These are phyloP conservation scores for Penicillium sp. DNA, from an alignment of 2,329 filamentous ascomycete species.

Conservation along the genomic window DNA sequence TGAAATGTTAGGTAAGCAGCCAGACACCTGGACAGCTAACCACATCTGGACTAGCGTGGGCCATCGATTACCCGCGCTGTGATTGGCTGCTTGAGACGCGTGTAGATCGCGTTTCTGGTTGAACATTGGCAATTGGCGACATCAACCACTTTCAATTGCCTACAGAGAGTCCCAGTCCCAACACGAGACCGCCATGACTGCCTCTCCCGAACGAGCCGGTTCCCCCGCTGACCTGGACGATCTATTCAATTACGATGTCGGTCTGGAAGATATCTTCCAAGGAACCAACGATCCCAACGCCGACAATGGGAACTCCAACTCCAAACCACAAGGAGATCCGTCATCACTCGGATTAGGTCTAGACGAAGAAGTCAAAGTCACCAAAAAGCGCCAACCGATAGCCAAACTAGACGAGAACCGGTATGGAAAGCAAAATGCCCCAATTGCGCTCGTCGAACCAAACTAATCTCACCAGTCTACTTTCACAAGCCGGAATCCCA, in stretches of 20 bases:
- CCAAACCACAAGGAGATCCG: conserved; percentile 38
- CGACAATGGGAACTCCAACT: conserved; percentile 27
- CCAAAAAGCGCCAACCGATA: conserved; percentile 74
- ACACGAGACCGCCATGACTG: conserved; percentile 8
- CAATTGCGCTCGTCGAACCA: too few relatives aligned
- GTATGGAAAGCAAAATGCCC: conserved; percentile 51
- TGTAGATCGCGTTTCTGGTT: conserved; percentile 3
- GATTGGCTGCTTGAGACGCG: conserved; percentile 14
- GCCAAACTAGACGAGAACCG: conserved; percentile 86
- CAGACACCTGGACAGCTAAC: conserved; percentile 31
- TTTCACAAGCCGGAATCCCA: conserved; percentile 82
- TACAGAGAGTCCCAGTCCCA: too few relatives aligned
- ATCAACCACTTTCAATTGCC: neutral
- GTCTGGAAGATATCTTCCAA: conserved; percentile 55
- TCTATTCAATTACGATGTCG: conserved; percentile 76
- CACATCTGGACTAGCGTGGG: conserved; percentile 12
- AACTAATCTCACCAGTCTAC: conserved; percentile 59
- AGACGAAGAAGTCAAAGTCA: conserved; percentile 82
- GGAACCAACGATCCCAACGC: conserved; percentile 31
- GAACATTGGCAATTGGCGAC: neutral
- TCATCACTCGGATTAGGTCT: conserved; percentile 70
- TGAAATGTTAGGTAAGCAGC: conserved; percentile 13
- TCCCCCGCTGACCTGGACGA: conserved; percentile 62
- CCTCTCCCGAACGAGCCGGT: conserved; percentile 12
- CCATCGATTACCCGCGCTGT: neutral